Evolutionary conservation across 1,139 yeast genomes (phyloP), one percentile per base, ranked within the genome.

Genomic region (Dujonia santamariae): DNA sequence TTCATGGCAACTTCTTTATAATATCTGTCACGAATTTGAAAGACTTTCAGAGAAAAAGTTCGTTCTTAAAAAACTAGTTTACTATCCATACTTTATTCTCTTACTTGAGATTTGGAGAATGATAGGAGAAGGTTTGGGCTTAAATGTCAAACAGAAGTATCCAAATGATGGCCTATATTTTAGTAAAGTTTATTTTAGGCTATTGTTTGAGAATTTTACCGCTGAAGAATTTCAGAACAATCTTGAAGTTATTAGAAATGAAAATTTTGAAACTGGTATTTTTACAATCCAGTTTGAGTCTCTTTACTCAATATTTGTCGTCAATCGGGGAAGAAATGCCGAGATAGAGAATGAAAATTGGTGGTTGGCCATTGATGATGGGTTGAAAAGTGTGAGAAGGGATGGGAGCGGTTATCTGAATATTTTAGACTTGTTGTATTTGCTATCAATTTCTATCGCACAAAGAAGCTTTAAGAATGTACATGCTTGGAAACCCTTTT

Each of bases 401-500:
- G 19, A 14, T 14, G 34, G 14, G 7, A 9, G 12, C 36, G 35
- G 21, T 9, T 14, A 17, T 7, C 16, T 16, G 29, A 25, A 31
- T 21, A n/a, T 24, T 4, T 23, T 49, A 16, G 47, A 47, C 11
- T 36, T 39, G n/a, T 34, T 57, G 3, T 41, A 37, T 18, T 41
- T 43, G 22, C 38, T 58, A 16, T 46, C 48, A 3, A 36, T 44
- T n/a, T 39, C 40, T 12, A 30, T 37, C n/a, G 47, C 49, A 2
- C 20, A 13, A 21, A 18, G 30, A 9, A 8, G 30, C 14, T 7
- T 9, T n/a, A 7, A 17, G 12, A 7, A 4, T 9, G 28, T 33
- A 2, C 35, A 32, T 30, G 45, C 46, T 22, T 65, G 72, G 72
- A 23, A 39, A 0, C 46, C 57, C 2, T 55, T 60, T 32, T 51